Conservation (phyloP, 345 rosid species). For the Hibiscus mutabilis region DNA sequence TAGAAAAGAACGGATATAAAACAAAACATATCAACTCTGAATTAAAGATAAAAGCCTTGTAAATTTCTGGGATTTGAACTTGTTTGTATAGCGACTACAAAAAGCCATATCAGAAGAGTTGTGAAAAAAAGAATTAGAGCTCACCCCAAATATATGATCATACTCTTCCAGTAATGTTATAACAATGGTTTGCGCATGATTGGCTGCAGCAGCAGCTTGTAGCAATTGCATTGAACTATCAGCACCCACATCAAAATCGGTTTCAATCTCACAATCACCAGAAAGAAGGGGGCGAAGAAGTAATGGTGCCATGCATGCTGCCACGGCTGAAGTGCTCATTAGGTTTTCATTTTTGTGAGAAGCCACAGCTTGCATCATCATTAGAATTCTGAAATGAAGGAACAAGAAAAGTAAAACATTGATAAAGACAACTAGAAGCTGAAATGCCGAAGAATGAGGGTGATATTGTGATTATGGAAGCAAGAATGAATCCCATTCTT, state of each 20-base stretch:
- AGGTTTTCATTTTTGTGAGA: constrained; percentile 65
- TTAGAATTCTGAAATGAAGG: constrained; percentile 60
- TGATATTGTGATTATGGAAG: neutral
- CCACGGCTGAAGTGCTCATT: constrained; percentile 98
- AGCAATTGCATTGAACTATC: constrained; percentile 90
- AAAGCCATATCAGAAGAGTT: constrained; percentile 4
- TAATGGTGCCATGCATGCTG: constrained; percentile 99
- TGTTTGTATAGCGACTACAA: neutral
- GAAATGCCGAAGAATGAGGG: constrained; percentile 3
- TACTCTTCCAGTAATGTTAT: constrained; percentile 89
- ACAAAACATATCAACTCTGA: neutral
- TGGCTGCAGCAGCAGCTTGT: constrained; percentile 98
- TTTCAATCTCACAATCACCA: constrained; percentile 95
- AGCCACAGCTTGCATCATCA: constrained; percentile 89
- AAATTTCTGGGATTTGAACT: neutral
- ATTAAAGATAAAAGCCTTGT: neutral
- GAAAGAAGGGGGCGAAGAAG: constrained; percentile 96
- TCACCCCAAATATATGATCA: constrained; percentile 82
- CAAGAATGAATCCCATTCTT: neutral
- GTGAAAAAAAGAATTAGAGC: constrained; percentile 15
- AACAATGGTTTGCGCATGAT: constrained; percentile 97
- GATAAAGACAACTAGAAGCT: neutral
- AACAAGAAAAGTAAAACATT: constrained; percentile 11
- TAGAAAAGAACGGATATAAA: neutral
- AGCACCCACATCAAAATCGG: constrained; percentile 82